Conservation (phyloP, 1,284 basidiomycete genomes). For the Rhodotorula sp. region DNA sequence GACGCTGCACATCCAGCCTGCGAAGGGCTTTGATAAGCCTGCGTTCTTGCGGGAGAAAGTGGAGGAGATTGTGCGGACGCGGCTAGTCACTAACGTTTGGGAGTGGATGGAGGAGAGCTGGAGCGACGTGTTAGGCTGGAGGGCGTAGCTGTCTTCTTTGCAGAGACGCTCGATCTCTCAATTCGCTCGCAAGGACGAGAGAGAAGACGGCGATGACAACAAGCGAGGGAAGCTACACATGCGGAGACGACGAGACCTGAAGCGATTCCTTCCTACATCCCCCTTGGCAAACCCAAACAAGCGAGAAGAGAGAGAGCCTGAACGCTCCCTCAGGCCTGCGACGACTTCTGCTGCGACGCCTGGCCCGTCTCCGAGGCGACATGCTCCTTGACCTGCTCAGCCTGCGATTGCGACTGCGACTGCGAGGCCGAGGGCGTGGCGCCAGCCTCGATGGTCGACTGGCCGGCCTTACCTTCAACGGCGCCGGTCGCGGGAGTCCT, state of each 20-base stretch:
- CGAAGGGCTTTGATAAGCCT: constrained; percentile 55
- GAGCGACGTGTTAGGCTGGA: constrained; percentile 36
- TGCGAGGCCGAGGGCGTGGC: no score
- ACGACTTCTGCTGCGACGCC: no score
- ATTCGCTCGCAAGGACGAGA: no score
- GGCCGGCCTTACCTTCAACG: neutral
- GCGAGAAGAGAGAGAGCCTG: no score
- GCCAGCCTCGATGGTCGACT: neutral
- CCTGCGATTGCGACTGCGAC: no score
- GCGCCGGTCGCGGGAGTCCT: neutral
- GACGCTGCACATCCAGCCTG: neutral
- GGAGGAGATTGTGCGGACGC: constrained; percentile 46
- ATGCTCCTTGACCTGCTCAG: neutral
- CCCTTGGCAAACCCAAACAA: no score
- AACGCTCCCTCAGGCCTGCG: no score
- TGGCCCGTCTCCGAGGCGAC: no score
- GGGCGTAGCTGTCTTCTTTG: neutral
- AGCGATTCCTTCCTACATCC: no score
- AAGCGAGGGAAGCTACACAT: no score
- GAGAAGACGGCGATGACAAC: no score
- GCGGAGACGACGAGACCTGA: no score
- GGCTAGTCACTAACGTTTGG: constrained; percentile 35
- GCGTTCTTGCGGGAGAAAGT: constrained; percentile 49
- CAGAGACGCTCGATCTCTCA: neutral
- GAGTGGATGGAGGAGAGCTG: constrained; percentile 54